Conservation (phyloP, 208 protist species). For the Endotrypanum monterogeii region DNA sequence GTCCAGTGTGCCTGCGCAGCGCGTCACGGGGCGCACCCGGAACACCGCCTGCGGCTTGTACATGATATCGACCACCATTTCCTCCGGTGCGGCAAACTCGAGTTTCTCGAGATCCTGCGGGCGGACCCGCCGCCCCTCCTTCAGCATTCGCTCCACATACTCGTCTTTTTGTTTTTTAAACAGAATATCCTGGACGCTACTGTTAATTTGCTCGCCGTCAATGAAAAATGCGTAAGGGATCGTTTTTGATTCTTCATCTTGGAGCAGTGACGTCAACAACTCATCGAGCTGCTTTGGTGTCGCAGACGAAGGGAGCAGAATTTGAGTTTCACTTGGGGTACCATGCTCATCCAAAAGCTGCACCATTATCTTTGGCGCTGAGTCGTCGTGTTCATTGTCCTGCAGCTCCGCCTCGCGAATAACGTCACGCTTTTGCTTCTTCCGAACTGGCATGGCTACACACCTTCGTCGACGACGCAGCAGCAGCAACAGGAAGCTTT, state of each 20-base stretch:
- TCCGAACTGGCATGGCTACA: slow-evolving; percentile 81
- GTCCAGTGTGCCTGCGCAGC: slow-evolving; percentile 92
- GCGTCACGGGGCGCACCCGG: slow-evolving; percentile 94
- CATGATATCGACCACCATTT: slow-evolving; percentile 86
- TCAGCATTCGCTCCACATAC: slow-evolving; percentile 80
- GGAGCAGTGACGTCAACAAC: slow-evolving; percentile 77
- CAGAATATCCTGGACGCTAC: slow-evolving; percentile 85
- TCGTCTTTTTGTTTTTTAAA: slow-evolving; percentile 74
- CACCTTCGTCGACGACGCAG: background rate
- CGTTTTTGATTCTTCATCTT: slow-evolving; percentile 57
- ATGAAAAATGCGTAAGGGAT: slow-evolving; percentile 97
- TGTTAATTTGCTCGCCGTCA: slow-evolving; percentile 91
- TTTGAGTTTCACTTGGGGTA: slow-evolving; percentile 85
- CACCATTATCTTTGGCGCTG: slow-evolving; percentile 73
- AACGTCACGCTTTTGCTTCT: slow-evolving; percentile 77
- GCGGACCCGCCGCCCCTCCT: slow-evolving; percentile 80
- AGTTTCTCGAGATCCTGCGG: slow-evolving; percentile 81
- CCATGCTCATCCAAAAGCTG: slow-evolving; percentile 91
- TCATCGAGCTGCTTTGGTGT: slow-evolving; percentile 90
- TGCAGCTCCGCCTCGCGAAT: slow-evolving; percentile 47
- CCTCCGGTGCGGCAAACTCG: slow-evolving; percentile 76
- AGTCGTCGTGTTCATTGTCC: slow-evolving; percentile 34
- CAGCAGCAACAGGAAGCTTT: background rate
- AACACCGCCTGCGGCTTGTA: slow-evolving; percentile 98
- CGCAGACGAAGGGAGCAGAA: slow-evolving; percentile 91